Percentiles rank a stretch among this genome's conserved stretches.
Evolutionary conservation across 352 stramenopile species (phyloP).

Genomic region (Phytophthora citricola): DNA sequence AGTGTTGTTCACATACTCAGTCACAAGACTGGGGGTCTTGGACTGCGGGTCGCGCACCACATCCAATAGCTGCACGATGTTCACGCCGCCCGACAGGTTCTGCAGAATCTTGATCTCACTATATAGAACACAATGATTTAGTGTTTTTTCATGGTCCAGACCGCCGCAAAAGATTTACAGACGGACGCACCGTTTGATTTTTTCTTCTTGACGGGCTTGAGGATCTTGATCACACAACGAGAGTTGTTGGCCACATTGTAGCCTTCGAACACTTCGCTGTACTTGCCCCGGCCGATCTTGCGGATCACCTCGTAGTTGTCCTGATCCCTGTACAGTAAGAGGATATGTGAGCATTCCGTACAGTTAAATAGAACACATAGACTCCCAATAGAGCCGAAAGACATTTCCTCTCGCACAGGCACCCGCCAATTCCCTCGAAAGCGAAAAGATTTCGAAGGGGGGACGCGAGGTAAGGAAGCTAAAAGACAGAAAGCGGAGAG

Average conservation of each 20-base stretch:
- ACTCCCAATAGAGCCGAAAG: background rate
- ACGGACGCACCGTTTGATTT: constrained; percentile 95
- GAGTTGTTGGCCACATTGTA: constrained; percentile 97
- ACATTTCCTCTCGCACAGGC: background rate
- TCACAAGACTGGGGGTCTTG: constrained; percentile 98
- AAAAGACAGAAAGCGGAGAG: background rate
- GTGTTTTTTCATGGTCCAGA: constrained; percentile 11
- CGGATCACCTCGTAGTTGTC: constrained; percentile 99
- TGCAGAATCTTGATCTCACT: constrained; percentile 99
- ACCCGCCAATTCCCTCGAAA: constrained; percentile 4
- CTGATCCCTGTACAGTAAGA: constrained; percentile 85
- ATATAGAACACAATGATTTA: constrained; percentile 14
- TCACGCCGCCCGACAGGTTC: constrained; percentile 98
- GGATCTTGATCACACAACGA: constrained; percentile 99
- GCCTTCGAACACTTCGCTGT: constrained; percentile 99
- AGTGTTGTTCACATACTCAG: constrained; percentile 99
- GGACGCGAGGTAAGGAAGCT: background rate
- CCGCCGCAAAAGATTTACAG: background rate
- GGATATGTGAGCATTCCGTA: constrained; percentile 20
- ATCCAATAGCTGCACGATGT: constrained; percentile 99
- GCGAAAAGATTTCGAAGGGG: constrained; percentile 36
- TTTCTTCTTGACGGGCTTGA: constrained; percentile 99
- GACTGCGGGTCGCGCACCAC: constrained; percentile 98
- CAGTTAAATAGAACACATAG: background rate
- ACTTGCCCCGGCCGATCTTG: constrained; percentile 99